phyloP scores from a whole-genome alignment of 2,329 filamentous ascomycete genomes.

The Sordariomycetes sp. region DNA sequence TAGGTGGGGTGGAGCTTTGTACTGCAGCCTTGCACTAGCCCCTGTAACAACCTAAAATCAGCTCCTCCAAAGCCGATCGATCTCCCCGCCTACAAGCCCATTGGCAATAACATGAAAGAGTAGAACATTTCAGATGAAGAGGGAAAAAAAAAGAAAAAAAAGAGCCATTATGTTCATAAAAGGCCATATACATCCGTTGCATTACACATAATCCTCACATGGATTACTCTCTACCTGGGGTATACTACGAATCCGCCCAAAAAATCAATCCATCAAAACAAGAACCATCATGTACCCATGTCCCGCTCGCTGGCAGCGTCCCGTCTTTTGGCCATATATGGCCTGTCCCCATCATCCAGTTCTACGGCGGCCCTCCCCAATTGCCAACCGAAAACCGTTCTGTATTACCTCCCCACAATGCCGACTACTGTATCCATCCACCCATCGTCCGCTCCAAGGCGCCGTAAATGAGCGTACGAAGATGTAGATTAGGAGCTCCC shows the following conservation, averaged over 20 bases:
- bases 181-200: neutral
- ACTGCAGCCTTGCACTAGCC: neutral
- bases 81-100: neutral
- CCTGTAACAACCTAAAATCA: neutral
- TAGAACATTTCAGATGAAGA: neutral
- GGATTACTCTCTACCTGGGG: conserved; percentile 20
- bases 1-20: neutral
- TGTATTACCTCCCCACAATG: neutral
- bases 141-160: neutral
- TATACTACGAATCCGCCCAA: conserved; percentile 23
- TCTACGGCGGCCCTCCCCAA: neutral
- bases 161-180: neutral
- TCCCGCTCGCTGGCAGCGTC: neutral
- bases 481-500: neutral
- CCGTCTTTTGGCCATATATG: neutral
- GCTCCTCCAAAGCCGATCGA: neutral
- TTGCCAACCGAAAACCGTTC: too few species aligned
- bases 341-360: neutral
- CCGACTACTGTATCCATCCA: neutral
- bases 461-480: conserved; percentile 3
- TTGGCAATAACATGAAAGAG: neutral
- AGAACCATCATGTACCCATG: neutral
- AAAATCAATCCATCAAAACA: conserved; percentile 5
- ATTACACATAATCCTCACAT: conserved; percentile 7
- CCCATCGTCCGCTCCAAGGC: neutral